These are phyloP conservation scores for Saccharomycopsis sp. DNA, from an alignment of 805 yeast species.

Conservation along the genomic window DNA sequence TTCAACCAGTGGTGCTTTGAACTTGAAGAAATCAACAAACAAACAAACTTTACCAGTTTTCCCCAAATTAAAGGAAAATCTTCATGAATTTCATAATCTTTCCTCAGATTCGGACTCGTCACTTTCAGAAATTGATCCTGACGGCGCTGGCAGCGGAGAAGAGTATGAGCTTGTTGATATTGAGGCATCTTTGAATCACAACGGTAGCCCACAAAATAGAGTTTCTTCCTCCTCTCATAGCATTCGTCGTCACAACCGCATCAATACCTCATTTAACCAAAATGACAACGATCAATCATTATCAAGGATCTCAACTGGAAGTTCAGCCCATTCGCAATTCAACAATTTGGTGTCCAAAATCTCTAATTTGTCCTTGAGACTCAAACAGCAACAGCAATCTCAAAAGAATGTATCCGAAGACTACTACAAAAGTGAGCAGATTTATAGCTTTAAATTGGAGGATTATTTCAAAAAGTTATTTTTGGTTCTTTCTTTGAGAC, in stretches of 20 bases:
- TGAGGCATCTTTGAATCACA: neutral
- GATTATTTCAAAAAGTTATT: slow-evolving; percentile 58
- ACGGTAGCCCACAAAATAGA: neutral
- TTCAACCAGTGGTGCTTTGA: slow-evolving; percentile 6
- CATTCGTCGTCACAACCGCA: too few relatives aligned
- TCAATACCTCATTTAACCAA: too few relatives aligned
- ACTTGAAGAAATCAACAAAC: slow-evolving; percentile 6
- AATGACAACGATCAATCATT: slow-evolving; percentile 1
- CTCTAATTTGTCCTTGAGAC: slow-evolving; percentile 5
- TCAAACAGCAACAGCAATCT: neutral
- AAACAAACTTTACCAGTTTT: slow-evolving; percentile 15
- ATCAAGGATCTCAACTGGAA: slow-evolving; percentile 1
- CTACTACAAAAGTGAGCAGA: neutral
- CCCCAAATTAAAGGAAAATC: slow-evolving; percentile 16
- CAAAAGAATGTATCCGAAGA: neutral
- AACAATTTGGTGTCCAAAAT: slow-evolving; percentile 14
- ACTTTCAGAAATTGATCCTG: neutral
- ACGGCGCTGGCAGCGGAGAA: neutral
- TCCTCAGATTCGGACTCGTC: slow-evolving; percentile 7
- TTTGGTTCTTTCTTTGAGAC: slow-evolving; percentile 50
- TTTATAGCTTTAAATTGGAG: slow-evolving; percentile 41
- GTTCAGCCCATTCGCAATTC: slow-evolving; percentile 11
- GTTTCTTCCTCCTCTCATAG: neutral
- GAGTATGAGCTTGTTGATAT: neutral
- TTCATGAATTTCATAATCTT: neutral